These are phyloP conservation scores for Phyllosticta paracitricarpa DNA, from an alignment of 2,329 filamentous ascomycete species.

Conservation along the genomic window DNA sequence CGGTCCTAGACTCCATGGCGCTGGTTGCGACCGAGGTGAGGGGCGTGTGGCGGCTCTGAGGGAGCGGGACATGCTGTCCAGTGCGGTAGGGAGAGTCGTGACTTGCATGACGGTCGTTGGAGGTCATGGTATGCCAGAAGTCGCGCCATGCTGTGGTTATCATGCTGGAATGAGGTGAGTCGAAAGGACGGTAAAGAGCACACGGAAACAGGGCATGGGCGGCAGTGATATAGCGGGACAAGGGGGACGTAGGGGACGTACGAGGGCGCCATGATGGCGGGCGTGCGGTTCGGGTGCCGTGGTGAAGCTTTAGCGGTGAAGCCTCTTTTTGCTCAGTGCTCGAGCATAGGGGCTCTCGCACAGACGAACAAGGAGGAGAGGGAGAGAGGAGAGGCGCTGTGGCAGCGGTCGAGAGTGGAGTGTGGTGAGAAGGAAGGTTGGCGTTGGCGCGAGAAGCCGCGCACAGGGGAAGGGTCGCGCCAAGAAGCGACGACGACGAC, in stretches of 20 bases:
- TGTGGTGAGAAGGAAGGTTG: conserved; percentile 9
- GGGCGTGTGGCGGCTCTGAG: conserved; percentile 68
- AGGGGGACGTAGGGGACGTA: conserved; percentile 8
- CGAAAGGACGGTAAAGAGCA: background rate
- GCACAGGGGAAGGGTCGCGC: conserved; percentile 10
- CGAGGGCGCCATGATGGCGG: conserved; percentile 5
- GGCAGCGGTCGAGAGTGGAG: background rate
- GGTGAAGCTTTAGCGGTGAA: background rate
- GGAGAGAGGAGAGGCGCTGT: background rate
- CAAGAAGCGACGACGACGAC: conserved; percentile 9
- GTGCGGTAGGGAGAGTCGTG: conserved; percentile 90
- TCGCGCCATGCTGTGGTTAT: conserved; percentile 57
- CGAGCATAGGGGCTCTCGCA: background rate
- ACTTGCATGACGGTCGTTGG: conserved; percentile 72
- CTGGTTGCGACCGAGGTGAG: conserved; percentile 79
- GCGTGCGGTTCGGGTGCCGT: conserved; percentile 1
- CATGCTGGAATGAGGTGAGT: conserved; percentile 5
- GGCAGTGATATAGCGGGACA: background rate
- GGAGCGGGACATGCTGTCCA: conserved; percentile 79
- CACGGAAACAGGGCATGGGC: background rate
- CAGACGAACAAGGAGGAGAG: background rate
- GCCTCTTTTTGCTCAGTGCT: background rate
- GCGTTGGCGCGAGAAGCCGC: conserved; percentile 6
- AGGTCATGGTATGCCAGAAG: conserved; percentile 84
- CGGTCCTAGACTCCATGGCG: conserved; percentile 76